These are phyloP conservation scores for Pistacia integerrima DNA, from an alignment of 345 rosid genomes.

Conservation along the genomic window DNA sequence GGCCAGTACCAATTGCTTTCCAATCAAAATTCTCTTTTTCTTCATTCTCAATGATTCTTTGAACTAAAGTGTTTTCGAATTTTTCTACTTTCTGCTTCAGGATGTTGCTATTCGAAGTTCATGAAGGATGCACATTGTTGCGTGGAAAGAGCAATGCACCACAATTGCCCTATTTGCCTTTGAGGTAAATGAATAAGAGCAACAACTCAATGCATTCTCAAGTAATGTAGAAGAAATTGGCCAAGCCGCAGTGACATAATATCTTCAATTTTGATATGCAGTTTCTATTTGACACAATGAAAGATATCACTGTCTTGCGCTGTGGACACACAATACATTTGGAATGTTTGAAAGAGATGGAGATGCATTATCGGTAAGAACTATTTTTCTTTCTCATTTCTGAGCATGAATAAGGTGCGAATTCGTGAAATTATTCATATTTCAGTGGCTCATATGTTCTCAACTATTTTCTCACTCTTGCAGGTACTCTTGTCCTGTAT, in stretches of 20 bases:
- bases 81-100: conserved; percentile 30
- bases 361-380: conserved; percentile 48
- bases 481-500: conserved; percentile 87
- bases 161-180: conserved; percentile 75
- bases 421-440: too few relatives aligned
- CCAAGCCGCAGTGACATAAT: neutral
- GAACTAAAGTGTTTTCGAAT: neutral
- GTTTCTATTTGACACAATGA: conserved; percentile 65
- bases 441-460: neutral
- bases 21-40: neutral
- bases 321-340: conserved; percentile 73
- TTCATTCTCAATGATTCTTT: neutral
- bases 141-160: conserved; percentile 78
- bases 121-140: conserved; percentile 60
- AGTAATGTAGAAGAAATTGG: neutral
- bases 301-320: conserved; percentile 52
- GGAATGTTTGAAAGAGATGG: conserved; percentile 58
- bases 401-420: neutral
- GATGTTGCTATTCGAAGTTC: conserved; percentile 59
- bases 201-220: neutral
- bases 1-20: neutral
- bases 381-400: neutral
- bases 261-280: conserved; percentile 32
- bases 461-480: conserved; percentile 15
- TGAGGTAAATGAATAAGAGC: conserved; percentile 44